phyloP scores from a whole-genome alignment of 169 alveolate species.

The Plasmodium malariae region DNA sequence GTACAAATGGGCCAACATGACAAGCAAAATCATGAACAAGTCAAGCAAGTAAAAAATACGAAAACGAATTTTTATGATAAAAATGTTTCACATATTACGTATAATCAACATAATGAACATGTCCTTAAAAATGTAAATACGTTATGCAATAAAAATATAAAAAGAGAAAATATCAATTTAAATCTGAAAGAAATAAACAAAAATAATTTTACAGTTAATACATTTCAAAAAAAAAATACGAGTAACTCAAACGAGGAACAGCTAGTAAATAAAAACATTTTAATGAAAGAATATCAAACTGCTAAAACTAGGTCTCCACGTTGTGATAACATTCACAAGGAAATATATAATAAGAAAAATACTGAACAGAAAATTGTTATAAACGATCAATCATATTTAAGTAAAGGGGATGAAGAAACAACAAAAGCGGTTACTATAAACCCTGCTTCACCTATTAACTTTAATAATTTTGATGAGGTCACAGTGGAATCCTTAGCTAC shows the following conservation, averaged over 20 bases:
- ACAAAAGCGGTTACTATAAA: constrained; percentile 12
- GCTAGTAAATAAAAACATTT: neutral
- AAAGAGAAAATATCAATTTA: neutral
- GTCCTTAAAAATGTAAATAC: neutral
- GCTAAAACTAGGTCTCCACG: neutral
- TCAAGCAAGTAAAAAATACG: neutral
- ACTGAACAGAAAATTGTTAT: neutral
- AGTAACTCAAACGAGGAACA: neutral
- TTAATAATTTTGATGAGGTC: neutral
- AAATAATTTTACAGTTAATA: neutral
- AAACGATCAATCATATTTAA: neutral
- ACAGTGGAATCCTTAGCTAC: constrained; percentile 37
- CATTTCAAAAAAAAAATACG: neutral
- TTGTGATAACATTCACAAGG: neutral
- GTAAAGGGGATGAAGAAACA: neutral
- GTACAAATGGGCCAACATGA: neutral
- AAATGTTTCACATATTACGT: neutral
- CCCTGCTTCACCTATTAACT: neutral
- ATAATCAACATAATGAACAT: neutral
- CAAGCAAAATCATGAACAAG: neutral
- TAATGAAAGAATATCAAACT: constrained; percentile 1
- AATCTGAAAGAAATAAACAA: neutral
- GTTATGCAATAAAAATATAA: neutral
- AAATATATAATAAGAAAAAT: neutral
- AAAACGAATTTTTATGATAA: neutral